These are phyloP conservation scores for Beverwykella pulmonaria DNA, from an alignment of 495 filamentous ascomycete species.

Conservation along the genomic window DNA sequence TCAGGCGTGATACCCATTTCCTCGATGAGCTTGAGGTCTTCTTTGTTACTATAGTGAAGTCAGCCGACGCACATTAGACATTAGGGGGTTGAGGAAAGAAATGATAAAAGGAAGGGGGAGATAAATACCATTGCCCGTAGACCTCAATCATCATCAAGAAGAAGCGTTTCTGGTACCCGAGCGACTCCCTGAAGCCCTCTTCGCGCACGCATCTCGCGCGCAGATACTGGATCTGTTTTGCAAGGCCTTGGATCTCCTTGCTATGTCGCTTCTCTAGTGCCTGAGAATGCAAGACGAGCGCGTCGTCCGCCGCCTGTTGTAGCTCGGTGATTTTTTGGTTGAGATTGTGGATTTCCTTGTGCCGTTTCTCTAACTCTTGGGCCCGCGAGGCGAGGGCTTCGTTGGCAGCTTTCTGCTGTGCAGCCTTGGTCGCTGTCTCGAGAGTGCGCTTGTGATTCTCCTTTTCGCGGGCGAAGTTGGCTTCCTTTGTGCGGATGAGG, in stretches of 20 bases:
- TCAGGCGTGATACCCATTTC: slow-evolving; percentile 70
- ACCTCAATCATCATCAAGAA: slow-evolving; percentile 77
- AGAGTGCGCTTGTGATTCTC: slow-evolving; percentile 28
- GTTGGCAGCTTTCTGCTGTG: slow-evolving; percentile 10
- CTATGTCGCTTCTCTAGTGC: slow-evolving; percentile 61
- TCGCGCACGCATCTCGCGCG: slow-evolving; percentile 76
- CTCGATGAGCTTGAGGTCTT: slow-evolving; percentile 79
- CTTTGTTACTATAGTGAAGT: slow-evolving; percentile 73
- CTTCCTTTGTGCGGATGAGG: neutral
- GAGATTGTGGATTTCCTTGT: slow-evolving; percentile 1
- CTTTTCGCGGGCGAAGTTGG: slow-evolving; percentile 3
- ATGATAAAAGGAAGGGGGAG: slow-evolving; percentile 27
- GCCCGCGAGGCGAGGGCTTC: neutral
- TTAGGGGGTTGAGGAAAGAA: too few species aligned
- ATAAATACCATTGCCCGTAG: slow-evolving; percentile 81
- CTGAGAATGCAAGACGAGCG: slow-evolving; percentile 23
- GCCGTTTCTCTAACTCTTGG: neutral
- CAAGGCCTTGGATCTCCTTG: slow-evolving; percentile 80
- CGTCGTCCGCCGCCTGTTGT: slow-evolving; percentile 6
- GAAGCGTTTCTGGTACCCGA: slow-evolving; percentile 78
- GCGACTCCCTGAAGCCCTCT: slow-evolving; percentile 72
- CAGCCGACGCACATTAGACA: too few species aligned
- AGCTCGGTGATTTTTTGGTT: slow-evolving; percentile 10
- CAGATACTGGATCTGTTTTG: slow-evolving; percentile 88
- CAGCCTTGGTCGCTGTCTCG: slow-evolving; percentile 42